phyloP scores from a whole-genome alignment of 169 alveolate species.

The Babesia caballi region DNA sequence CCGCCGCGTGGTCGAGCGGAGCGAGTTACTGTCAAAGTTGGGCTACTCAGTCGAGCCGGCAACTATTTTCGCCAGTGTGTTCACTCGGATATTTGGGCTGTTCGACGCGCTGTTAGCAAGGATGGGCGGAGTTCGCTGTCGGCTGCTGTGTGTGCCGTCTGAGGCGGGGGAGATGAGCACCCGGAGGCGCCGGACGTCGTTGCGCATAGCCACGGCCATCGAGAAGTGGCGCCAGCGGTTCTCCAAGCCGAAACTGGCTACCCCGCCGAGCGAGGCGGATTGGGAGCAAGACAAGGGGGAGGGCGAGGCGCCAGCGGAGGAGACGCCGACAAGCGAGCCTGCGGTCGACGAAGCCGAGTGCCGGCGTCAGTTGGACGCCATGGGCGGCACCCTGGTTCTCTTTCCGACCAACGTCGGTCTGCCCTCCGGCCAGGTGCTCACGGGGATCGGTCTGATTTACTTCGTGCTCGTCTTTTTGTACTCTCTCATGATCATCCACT shows the following conservation, averaged over 20 bases:
- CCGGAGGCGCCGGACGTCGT: not conserved
- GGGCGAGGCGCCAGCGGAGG: not conserved
- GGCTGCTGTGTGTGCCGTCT: not conserved
- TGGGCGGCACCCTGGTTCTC: slow-evolving; percentile 28
- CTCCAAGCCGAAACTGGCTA: not conserved
- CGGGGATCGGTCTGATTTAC: slow-evolving; percentile 15
- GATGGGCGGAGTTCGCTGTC: not conserved
- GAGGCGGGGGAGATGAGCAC: not conserved
- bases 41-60: not conserved
- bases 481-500: slow-evolving; percentile 44
- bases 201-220: not conserved
- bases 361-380: not conserved
- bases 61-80: not conserved
- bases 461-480: slow-evolving; percentile 18
- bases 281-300: too few species aligned
- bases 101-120: not conserved
- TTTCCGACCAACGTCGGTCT: slow-evolving; percentile 26
- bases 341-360: not conserved
- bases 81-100: not conserved
- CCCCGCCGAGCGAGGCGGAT: not conserved
- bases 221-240: not conserved
- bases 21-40: not conserved
- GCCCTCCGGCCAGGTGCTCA: slow-evolving; percentile 25
- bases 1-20: slow-evolving; percentile 1
- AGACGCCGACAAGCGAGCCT: not conserved